Evolutionary conservation across 1,284 basidiomycete species (phyloP).

Genomic region (Leccinum proliferum): DNA sequence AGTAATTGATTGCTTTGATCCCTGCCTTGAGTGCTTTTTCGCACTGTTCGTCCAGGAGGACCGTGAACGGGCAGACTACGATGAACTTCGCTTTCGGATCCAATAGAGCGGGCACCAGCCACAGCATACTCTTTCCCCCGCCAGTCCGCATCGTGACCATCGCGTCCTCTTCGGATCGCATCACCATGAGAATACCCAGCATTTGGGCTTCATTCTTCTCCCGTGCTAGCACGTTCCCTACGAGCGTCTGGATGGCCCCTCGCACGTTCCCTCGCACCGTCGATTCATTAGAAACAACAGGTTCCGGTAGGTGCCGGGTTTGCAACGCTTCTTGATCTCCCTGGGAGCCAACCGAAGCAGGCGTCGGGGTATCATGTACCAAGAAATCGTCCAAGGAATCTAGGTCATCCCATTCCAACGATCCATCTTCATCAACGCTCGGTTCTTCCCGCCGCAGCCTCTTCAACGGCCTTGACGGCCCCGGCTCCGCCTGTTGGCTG

Average conservation of each 20-base stretch:
- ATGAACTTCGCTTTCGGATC: neutral
- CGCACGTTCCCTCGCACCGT: neutral
- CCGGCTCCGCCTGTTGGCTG: no score
- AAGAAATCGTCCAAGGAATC: no score
- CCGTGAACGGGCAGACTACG: neutral
- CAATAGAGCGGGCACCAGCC: neutral
- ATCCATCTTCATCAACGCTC: no score
- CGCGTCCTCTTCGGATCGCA: neutral
- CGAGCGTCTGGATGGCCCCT: neutral
- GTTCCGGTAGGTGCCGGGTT: no score
- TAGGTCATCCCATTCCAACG: no score
- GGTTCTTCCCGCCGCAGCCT: no score
- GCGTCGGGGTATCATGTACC: no score
- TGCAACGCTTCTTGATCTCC: no score
- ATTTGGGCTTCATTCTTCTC: neutral
- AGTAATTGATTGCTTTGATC: neutral
- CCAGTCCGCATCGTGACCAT: neutral
- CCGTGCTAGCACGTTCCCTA: no score
- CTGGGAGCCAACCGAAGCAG: no score
- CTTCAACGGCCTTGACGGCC: no score
- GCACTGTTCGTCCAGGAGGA: neutral
- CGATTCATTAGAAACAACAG: no score
- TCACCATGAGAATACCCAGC: neutral
- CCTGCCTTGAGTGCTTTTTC: neutral
- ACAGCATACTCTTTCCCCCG: neutral